phyloP scores from a whole-genome alignment of 1,284 basidiomycete species.

The Ganoderma lucidum region DNA sequence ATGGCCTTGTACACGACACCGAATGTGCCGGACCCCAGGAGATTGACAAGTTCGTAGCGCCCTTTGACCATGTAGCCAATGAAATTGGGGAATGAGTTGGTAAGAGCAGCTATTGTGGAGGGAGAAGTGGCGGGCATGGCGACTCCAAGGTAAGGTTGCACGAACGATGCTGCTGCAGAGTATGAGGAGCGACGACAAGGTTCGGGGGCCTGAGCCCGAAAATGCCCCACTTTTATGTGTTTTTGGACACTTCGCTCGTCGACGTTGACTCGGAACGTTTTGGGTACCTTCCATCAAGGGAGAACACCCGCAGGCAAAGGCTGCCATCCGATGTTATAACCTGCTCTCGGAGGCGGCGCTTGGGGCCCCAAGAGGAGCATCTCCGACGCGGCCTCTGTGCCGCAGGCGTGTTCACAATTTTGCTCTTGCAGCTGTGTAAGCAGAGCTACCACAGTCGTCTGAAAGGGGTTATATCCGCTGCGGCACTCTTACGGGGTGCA shows the following conservation, averaged over 20 bases:
- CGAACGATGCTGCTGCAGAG: neutral
- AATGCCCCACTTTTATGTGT: constrained; percentile 7
- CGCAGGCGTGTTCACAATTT: constrained; percentile 6
- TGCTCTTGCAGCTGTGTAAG: neutral
- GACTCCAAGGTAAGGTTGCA: neutral
- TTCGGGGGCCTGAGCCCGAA: neutral
- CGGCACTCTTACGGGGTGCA: neutral
- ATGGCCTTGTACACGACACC: constrained; percentile 45
- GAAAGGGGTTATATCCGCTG: neutral
- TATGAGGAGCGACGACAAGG: neutral
- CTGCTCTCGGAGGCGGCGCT: neutral
- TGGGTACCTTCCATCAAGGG: neutral
- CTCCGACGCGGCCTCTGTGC: neutral
- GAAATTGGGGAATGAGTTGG: constrained; percentile 29
- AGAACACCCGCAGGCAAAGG: neutral
- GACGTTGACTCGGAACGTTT: neutral
- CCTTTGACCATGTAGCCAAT: constrained; percentile 4
- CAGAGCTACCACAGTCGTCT: neutral
- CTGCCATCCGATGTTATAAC: neutral
- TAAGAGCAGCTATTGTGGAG: constrained; percentile 9
- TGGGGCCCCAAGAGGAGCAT: neutral
- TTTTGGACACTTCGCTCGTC: neutral
- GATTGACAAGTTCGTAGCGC: constrained; percentile 22
- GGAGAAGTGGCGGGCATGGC: neutral
- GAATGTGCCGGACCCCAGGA: constrained; percentile 41